phyloP scores from a whole-genome alignment of 2,329 filamentous ascomycete species.

The Phialocephala subalpina region DNA sequence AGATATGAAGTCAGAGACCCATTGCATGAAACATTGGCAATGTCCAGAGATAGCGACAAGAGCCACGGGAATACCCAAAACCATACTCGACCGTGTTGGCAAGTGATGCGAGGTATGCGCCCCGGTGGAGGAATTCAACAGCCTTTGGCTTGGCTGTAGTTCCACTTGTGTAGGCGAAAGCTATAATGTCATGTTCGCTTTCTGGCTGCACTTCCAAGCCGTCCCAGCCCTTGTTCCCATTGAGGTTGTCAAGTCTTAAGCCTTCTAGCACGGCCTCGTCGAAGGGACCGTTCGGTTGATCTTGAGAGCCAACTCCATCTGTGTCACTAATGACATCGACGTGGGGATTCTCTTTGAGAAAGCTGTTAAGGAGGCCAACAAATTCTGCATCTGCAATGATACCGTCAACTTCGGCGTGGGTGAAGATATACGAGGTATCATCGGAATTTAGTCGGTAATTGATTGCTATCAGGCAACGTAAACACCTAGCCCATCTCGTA shows the following conservation, averaged over 20 bases:
- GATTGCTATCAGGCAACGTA: no score
- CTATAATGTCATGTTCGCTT: conserved; percentile 83
- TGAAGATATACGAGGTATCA: conserved; percentile 91
- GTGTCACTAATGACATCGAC: conserved; percentile 80
- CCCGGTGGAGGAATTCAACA: conserved; percentile 89
- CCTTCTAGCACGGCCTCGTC: conserved; percentile 86
- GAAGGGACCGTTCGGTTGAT: conserved; percentile 79
- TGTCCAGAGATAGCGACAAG: conserved; percentile 89
- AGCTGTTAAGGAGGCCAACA: conserved; percentile 71
- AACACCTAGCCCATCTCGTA: no score
- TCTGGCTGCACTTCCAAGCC: conserved; percentile 72
- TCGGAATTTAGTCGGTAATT: conserved; percentile 82
- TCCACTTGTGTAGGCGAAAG: conserved; percentile 92
- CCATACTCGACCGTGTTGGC: conserved; percentile 90
- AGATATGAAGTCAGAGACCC: no score
- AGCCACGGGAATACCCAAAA: conserved; percentile 72
- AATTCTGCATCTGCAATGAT: conserved; percentile 91
- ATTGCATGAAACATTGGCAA: conserved; percentile 84
- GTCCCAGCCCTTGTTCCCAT: conserved; percentile 76
- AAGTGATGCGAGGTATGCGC: conserved; percentile 83
- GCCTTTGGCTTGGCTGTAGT: conserved; percentile 94
- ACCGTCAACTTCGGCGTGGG: conserved; percentile 83
- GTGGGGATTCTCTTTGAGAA: conserved; percentile 64
- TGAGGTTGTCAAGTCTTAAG: conserved; percentile 71
- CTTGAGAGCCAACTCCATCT: conserved; percentile 81